Base-by-base conservation (phyloP, 306 rosid genomes). In the Sindora glabra region DNA sequence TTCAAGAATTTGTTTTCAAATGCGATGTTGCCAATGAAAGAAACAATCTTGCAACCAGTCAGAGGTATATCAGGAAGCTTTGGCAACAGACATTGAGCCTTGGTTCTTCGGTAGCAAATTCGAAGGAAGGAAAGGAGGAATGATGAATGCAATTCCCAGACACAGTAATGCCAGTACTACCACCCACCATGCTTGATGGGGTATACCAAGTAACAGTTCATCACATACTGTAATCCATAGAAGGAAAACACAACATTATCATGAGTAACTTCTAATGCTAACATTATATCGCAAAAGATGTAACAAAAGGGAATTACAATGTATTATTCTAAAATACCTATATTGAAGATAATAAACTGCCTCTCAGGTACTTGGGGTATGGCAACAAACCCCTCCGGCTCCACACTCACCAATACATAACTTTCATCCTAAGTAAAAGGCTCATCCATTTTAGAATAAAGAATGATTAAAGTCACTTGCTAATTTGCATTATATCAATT, bases 311-410 rank as follows among this genome's bases (percentile, higher is more conserved):
- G 15, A 39, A 10, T 14, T n/a, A n/a, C n/a, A 39, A 39, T 39
- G 15, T 8, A 39, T 12, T 4, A 39, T 39, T 39, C 8, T 29
- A 29, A 9, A 1, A 29, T 29, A 91, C 98, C 98, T 75, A 92
- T 86, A 49, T 92, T 92, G 67, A 71, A 92, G 56, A 80, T 59
- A 56, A 92, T 74, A 68, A 67, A 37, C 27, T 78, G 78, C 63
- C 94, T 81, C 66, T 92, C 95, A 21, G 60, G 45, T 17, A 76
- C 90, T 48, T 74, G 36, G 6, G 65, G 82, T 36, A 83, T 76
- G 27, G 95, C 95, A 40, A 89, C 90, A 68, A 83, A 60, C 64
- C 98, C 98, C 77, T 83, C 94, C n/a, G 94, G 83, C 62, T 76
- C 89, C 73, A 89, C 94, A 22, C 70, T 70, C 27, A 86, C 95